These are phyloP conservation scores for Colletotrichum eremochloae DNA, from an alignment of 2,329 filamentous ascomycete species.

Conservation along the genomic window DNA sequence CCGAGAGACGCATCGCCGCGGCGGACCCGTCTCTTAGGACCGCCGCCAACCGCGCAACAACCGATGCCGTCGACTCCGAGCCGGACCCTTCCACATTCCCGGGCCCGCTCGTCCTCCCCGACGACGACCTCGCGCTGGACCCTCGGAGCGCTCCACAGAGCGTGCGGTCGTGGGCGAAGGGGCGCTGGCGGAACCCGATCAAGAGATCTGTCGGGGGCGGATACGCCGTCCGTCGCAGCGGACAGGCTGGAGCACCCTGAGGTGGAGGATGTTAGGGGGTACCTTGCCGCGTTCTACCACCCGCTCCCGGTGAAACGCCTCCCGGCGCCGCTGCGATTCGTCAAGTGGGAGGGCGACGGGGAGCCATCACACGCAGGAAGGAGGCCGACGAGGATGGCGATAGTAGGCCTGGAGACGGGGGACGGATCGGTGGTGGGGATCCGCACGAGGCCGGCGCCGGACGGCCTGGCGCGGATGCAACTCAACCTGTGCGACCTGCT, in stretches of 20 bases:
- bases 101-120: conserved; percentile 69
- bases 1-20: conserved; percentile 49
- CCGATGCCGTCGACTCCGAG: conserved; percentile 26
- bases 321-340: conserved; percentile 58
- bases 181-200: conserved; percentile 62
- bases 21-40: conserved; percentile 47
- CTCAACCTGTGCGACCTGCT: conserved; percentile 73
- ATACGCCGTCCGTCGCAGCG: background rate
- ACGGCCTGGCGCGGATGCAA: conserved; percentile 62
- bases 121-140: conserved; percentile 69
- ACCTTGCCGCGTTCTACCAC: conserved; percentile 64
- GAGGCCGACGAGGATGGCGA: background rate
- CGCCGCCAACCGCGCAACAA: conserved; percentile 25
- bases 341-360: conserved; percentile 57
- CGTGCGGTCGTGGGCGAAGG: conserved; percentile 63
- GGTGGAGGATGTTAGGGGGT: conserved; percentile 50
- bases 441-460: conserved; percentile 61
- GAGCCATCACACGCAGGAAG: conserved; percentile 42
- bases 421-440: conserved; percentile 60
- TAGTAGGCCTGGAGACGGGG: conserved; percentile 60
- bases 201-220: conserved; percentile 47
- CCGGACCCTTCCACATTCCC: conserved; percentile 61
- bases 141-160: conserved; percentile 65
- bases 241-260: conserved; percentile 46
- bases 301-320: conserved; percentile 64